Evolutionary conservation across 1,284 basidiomycete species (phyloP).

Genomic region (Pyrrhoderma lamaoense): DNA sequence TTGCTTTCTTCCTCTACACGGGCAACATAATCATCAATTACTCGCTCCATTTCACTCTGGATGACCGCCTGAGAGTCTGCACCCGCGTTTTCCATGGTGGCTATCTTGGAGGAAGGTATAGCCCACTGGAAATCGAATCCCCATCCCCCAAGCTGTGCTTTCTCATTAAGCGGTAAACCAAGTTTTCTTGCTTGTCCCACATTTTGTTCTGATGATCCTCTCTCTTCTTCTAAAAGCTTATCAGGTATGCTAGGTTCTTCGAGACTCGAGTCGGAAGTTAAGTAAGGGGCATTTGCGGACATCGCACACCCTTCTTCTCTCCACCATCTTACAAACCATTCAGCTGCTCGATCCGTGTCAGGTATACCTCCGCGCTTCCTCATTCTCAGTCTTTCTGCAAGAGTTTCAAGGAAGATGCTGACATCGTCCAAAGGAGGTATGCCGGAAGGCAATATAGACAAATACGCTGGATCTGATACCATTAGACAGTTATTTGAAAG

Average conservation of each 20-base stretch:
- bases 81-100: constrained; percentile 20
- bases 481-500: background rate
- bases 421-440: constrained; percentile 53
- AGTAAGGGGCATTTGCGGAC: constrained; percentile 36
- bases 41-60: constrained; percentile 61
- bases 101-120: constrained; percentile 29
- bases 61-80: constrained; percentile 30
- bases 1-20: constrained; percentile 40
- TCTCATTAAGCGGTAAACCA: background rate
- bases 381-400: constrained; percentile 78
- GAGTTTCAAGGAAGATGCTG: constrained; percentile 54
- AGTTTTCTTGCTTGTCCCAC: constrained; percentile 12
- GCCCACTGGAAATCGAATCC: constrained; percentile 78
- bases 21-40: constrained; percentile 49
- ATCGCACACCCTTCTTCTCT: constrained; percentile 63
- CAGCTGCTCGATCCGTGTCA: constrained; percentile 64
- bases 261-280: constrained; percentile 5
- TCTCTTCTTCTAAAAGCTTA: background rate
- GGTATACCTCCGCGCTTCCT: constrained; percentile 67
- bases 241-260: background rate
- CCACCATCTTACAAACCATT: constrained; percentile 83
- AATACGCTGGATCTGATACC: constrained; percentile 56
- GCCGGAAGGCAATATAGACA: constrained; percentile 48
- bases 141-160: constrained; percentile 43
- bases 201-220: background rate